Conservation (phyloP, 2,329 filamentous ascomycete genomes). For the Colletotrichum musicola region DNA sequence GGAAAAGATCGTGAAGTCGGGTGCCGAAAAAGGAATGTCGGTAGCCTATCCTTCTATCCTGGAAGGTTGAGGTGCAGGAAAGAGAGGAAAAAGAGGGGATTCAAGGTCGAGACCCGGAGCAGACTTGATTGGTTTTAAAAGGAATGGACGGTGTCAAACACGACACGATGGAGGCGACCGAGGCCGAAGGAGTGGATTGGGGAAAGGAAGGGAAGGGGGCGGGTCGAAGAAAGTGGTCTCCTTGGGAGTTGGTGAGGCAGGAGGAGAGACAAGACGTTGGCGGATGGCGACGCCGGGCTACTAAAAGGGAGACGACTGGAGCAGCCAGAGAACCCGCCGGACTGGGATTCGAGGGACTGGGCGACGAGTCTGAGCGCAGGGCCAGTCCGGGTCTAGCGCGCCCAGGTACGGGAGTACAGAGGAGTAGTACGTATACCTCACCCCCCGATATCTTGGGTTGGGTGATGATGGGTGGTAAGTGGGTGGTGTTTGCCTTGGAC, state of each 20-base stretch:
- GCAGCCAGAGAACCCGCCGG: slow-evolving; percentile 22
- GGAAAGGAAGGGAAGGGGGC: slow-evolving; percentile 26
- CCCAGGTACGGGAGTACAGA: slow-evolving; percentile 7
- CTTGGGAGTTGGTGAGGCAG: slow-evolving; percentile 40
- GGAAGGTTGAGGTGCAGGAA: slow-evolving; percentile 39
- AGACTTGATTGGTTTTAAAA: slow-evolving; percentile 35
- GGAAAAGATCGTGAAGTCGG: slow-evolving; percentile 28
- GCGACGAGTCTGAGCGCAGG: slow-evolving; percentile 30
- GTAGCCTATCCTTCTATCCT: slow-evolving; percentile 39
- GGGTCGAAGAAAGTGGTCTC: slow-evolving; percentile 43
- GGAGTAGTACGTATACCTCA: no score
- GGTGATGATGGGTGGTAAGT: not conserved
- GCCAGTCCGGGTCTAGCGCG: slow-evolving; percentile 18
- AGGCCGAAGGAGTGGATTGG: slow-evolving; percentile 33
- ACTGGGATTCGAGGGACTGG: slow-evolving; percentile 36
- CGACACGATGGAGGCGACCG: slow-evolving; percentile 37
- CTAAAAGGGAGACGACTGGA: slow-evolving; percentile 33
- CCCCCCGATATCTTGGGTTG: not conserved
- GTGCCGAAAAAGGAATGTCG: slow-evolving; percentile 33
- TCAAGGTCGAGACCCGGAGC: slow-evolving; percentile 25
- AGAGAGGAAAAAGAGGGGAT: slow-evolving; percentile 17
- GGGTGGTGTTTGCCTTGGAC: not conserved
- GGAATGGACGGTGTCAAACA: slow-evolving; percentile 40
- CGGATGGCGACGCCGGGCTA: slow-evolving; percentile 36
- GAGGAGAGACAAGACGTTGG: slow-evolving; percentile 39